Base-by-base conservation (phyloP, 805 yeast genomes). In the Torulaspora delbrueckii region DNA sequence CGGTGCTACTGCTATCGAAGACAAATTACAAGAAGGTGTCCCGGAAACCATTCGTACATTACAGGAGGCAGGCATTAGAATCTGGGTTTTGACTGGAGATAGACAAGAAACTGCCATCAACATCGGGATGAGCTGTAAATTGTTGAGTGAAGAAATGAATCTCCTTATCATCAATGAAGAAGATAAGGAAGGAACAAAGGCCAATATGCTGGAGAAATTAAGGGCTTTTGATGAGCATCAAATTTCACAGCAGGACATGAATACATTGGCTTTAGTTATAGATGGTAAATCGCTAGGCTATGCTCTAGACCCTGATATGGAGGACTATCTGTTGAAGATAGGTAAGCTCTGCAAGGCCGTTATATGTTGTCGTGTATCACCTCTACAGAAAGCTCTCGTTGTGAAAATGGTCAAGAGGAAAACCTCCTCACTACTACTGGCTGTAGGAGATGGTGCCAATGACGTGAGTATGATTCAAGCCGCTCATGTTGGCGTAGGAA, bases 381-480 rank as follows among this genome's bases (percentile, higher is more conserved):
- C 99, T 0, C 72, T 93, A 46, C 99, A 93, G 59, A 93, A 93
- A 63, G 99, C 99, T 0, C 70, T 93, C 43, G 99, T 93, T 13
- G 99, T 93, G 19, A 88, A 87, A 60, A 78, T 93, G 77, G 98
- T 91, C 16, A 93, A 93, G 63, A 72, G 86, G 40, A 84, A 87
- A 68, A 82, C 84, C 39, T 65, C 74, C 3, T 79, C 96, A 2
- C 66, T 86, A 34, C 66, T 95, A 35, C 71, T 93, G 48, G 98
- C 99, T 1, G 84, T 93, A 60, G 99, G 99, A 36, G 99, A 93
- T 68, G 99, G 99, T 60, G 99, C 99, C 2, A 93, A 93, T 62
- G 99, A 93, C 70, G 99, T 93, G 33, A 84, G 96, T 30, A 93
- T 93, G 99, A 93, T 93, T 54, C 99, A 93, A 67, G 98, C 99